Conservation (phyloP, 208 protist species). For the Leishmania major region DNA sequence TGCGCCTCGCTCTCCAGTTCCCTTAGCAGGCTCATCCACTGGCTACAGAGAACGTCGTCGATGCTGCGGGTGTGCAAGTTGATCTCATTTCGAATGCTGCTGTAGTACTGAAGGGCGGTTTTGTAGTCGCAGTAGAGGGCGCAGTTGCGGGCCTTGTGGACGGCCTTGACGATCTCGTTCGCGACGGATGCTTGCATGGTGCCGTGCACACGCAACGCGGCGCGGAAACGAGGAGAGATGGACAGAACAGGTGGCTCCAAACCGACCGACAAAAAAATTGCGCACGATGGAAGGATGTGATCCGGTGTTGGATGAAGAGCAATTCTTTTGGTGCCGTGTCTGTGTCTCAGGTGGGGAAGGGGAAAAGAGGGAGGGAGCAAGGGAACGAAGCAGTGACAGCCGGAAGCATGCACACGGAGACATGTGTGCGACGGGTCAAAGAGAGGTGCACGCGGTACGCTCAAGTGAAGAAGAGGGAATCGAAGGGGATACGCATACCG, state of each 20-base stretch:
- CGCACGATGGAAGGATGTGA: not conserved
- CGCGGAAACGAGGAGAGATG: not conserved
- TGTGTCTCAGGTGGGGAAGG: not conserved
- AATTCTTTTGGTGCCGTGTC: not conserved
- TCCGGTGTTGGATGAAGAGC: not conserved
- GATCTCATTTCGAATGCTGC: conserved; percentile 51
- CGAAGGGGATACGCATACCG: not conserved
- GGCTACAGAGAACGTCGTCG: conserved; percentile 28
- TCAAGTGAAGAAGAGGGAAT: not conserved
- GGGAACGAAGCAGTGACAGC: not conserved
- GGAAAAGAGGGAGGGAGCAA: not conserved
- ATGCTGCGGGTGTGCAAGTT: conserved; percentile 23
- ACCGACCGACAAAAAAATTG: not conserved
- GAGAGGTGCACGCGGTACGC: not conserved
- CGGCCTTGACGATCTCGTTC: conserved; percentile 40
- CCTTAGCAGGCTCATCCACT: conserved; percentile 45
- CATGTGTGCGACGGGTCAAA: not conserved
- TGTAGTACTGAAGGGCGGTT: conserved; percentile 60
- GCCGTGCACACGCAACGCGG: not conserved
- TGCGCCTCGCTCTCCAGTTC: conserved; percentile 45
- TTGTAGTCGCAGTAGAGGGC: conserved; percentile 77
- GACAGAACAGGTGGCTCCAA: not conserved
- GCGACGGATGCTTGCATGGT: conserved; percentile 24
- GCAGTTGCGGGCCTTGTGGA: conserved; percentile 62
- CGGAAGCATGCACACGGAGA: not conserved